phyloP scores from a whole-genome alignment of 352 stramenopile species.

The Lagenidium sp. region DNA sequence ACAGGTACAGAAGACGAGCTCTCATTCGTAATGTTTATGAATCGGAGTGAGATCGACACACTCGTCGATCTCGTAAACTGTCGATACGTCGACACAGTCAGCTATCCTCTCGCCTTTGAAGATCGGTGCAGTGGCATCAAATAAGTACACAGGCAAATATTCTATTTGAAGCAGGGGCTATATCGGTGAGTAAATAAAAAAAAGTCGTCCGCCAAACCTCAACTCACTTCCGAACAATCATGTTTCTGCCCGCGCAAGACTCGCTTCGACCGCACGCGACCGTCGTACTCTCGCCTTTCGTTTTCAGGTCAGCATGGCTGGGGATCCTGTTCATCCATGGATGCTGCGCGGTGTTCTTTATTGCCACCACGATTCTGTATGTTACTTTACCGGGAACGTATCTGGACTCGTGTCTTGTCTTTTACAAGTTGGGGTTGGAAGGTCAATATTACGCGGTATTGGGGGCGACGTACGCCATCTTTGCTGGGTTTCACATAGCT shows the following conservation, averaged over 20 bases:
- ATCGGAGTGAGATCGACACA: neutral
- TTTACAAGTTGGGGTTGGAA: neutral
- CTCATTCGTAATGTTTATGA: neutral
- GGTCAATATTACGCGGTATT: neutral
- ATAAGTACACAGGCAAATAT: too few species aligned
- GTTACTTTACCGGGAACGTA: neutral
- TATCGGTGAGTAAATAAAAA: too few species aligned
- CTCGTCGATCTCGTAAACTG: neutral
- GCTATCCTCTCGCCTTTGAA: neutral
- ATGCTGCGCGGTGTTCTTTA: neutral
- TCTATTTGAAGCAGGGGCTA: too few species aligned
- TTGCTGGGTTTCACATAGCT: neutral
- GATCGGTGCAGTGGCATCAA: neutral
- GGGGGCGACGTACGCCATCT: neutral
- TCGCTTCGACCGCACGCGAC: neutral
- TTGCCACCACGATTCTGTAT: neutral
- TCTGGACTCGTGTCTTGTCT: neutral
- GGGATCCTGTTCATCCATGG: neutral
- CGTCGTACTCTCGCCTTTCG: neutral
- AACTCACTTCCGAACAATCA: neutral
- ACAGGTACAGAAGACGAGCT: neutral
- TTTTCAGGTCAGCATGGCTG: neutral
- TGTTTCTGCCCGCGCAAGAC: too few species aligned
- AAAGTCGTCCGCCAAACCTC: neutral
- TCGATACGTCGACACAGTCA: neutral